Evolutionary conservation across 2,329 filamentous ascomycete species (phyloP).

Genomic region (Calonectria naviculata): DNA sequence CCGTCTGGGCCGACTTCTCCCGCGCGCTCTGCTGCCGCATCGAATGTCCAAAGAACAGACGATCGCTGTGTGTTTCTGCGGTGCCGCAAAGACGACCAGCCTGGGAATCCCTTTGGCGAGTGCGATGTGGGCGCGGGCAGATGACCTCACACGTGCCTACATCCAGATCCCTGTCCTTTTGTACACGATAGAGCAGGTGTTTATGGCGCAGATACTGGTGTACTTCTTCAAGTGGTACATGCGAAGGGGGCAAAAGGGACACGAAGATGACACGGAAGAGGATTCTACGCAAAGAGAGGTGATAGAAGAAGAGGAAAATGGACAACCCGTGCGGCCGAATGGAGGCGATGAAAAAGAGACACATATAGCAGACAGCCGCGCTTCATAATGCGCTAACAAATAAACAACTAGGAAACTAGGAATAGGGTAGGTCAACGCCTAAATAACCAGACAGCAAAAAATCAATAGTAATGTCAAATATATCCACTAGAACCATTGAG

Average conservation of each 20-base stretch:
- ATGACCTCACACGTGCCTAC: slow-evolving; percentile 64
- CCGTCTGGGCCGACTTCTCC: slow-evolving; percentile 47
- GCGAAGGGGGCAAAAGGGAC: slow-evolving; percentile 36
- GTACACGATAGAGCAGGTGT: slow-evolving; percentile 68
- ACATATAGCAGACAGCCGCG: background rate
- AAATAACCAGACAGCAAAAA: background rate
- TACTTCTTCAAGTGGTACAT: slow-evolving; percentile 61
- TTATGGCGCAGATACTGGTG: slow-evolving; percentile 57
- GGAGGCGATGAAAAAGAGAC: background rate
- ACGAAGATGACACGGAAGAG: slow-evolving; percentile 29
- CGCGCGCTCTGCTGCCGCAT: slow-evolving; percentile 55
- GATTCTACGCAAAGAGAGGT: slow-evolving; percentile 16
- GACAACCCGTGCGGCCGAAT: background rate
- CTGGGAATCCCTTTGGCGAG: slow-evolving; percentile 76
- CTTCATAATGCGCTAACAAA: background rate
- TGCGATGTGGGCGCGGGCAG: slow-evolving; percentile 72
- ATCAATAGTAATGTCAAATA: slow-evolving; percentile 4
- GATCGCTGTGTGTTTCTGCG: slow-evolving; percentile 79
- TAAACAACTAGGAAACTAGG: too few species aligned
- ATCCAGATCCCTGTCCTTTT: slow-evolving; percentile 73
- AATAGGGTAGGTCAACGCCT: background rate
- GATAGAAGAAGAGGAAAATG: background rate
- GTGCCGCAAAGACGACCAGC: slow-evolving; percentile 78
- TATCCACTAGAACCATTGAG: background rate
- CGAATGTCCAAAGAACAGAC: slow-evolving; percentile 71